phyloP scores from a whole-genome alignment of 805 yeast species.

The Helenozyma rhizophorensis region DNA sequence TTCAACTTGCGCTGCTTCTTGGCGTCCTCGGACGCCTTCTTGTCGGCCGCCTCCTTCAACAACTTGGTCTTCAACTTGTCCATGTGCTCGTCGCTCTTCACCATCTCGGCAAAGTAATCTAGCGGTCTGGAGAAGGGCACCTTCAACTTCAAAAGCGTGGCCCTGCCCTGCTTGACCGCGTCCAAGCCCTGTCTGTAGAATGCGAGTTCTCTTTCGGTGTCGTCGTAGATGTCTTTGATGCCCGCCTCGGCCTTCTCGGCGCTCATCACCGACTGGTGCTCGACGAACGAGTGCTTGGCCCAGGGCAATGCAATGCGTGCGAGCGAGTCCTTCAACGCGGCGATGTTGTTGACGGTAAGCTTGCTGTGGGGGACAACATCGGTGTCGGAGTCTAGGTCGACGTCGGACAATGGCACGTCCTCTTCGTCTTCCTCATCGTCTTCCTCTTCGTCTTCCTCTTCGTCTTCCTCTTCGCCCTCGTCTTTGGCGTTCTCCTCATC shows the following conservation, averaged over 20 bases:
- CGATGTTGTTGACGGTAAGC: slow-evolving; percentile 78
- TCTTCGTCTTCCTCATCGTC: slow-evolving; percentile 61
- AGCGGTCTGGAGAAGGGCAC: slow-evolving; percentile 89
- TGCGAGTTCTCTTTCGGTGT: slow-evolving; percentile 91
- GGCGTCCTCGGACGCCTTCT: slow-evolving; percentile 90
- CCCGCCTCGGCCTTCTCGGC: slow-evolving; percentile 55
- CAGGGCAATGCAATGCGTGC: slow-evolving; percentile 65
- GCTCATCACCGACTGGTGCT: slow-evolving; percentile 74
- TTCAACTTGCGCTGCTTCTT: slow-evolving; percentile 90
- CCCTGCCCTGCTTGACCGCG: slow-evolving; percentile 73
- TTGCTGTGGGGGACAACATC: slow-evolving; percentile 92
- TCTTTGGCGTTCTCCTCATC: slow-evolving; percentile 26
- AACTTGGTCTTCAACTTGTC: slow-evolving; percentile 81
- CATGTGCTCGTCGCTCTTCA: slow-evolving; percentile 97
- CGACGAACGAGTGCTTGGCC: slow-evolving; percentile 68
- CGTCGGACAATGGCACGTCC: slow-evolving; percentile 86
- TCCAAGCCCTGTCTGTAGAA: slow-evolving; percentile 91
- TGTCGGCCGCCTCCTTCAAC: slow-evolving; percentile 72
- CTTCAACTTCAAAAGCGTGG: slow-evolving; percentile 59
- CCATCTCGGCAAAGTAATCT: slow-evolving; percentile 98
- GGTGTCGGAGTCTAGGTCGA: slow-evolving; percentile 88
- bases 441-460: slow-evolving; percentile 42
- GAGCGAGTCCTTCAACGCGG: slow-evolving; percentile 72
- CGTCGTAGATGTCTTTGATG: slow-evolving; percentile 88
- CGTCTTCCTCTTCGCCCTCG: slow-evolving; percentile 28